phyloP scores from a whole-genome alignment of 306 rosid species.

The Inga laurina region DNA sequence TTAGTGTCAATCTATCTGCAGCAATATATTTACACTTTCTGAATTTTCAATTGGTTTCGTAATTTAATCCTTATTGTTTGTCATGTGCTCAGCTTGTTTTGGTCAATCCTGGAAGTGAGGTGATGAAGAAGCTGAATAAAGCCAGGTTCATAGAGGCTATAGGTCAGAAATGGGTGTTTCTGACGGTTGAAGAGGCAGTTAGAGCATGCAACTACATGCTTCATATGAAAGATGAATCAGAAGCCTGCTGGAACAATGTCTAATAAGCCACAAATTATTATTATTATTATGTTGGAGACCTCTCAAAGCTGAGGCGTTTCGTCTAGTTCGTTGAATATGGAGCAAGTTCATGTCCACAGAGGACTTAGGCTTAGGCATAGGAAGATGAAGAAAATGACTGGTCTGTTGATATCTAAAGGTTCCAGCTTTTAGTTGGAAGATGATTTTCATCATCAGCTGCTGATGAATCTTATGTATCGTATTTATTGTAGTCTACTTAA shows the following conservation, averaged over 20 bases:
- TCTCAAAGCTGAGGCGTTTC: neutral
- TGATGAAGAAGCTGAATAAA: constrained; percentile 88
- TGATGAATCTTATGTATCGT: constrained; percentile 24
- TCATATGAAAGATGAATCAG: constrained; percentile 61
- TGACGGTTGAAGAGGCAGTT: constrained; percentile 91
- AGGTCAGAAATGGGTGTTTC: constrained; percentile 79
- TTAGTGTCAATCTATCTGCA: neutral
- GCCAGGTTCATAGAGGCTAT: constrained; percentile 63
- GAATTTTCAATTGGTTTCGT: neutral
- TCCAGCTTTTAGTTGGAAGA: constrained; percentile 27
- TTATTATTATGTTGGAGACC: neutral
- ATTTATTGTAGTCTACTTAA: constrained; percentile 6
- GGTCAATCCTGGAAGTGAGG: constrained; percentile 88
- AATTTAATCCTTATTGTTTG: neutral
- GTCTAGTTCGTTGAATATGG: constrained; percentile 21
- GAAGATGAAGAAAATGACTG: neutral
- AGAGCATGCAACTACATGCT: constrained; percentile 84
- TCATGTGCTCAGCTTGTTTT: constrained; percentile 57
- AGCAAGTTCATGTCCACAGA: constrained; percentile 34
- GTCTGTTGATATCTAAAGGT: constrained; percentile 25
- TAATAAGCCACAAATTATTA: constrained; percentile 22
- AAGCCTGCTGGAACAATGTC: constrained; percentile 60
- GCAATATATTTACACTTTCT: neutral
- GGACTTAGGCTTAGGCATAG: constrained; percentile 15
- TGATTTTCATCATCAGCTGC: constrained; percentile 19